Evolutionary conservation across 2,329 filamentous ascomycete genomes (phyloP).

Genomic region (Leptographium procerum): DNA sequence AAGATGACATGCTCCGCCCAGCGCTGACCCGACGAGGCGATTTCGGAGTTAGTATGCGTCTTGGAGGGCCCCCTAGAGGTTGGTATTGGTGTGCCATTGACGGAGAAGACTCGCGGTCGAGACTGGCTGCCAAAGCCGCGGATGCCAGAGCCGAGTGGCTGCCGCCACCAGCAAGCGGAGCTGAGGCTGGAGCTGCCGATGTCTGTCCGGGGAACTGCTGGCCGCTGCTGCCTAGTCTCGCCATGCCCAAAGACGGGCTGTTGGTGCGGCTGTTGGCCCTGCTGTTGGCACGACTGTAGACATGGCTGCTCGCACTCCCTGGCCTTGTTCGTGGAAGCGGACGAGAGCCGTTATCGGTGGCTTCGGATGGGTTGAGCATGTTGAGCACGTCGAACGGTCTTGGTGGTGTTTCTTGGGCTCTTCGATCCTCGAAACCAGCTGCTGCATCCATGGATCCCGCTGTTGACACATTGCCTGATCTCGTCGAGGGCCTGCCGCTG

Average conservation of each 20-base stretch:
- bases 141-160: not conserved
- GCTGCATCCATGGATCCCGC: not conserved
- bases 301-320: conserved; percentile 4
- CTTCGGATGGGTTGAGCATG: conserved; percentile 31
- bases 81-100: not conserved
- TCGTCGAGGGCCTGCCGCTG: not conserved
- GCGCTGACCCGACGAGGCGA: conserved; percentile 45
- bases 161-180: not conserved
- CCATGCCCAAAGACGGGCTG: not conserved
- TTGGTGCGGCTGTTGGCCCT: not conserved
- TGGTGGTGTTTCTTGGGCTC: conserved; percentile 17
- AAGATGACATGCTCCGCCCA: conserved; percentile 15
- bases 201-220: not conserved
- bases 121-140: not conserved
- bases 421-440: conserved; percentile 7
- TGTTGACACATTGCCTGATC: not conserved
- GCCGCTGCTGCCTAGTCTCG: not conserved
- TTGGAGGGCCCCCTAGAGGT: conserved; percentile 16
- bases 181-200: not conserved
- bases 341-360: not conserved
- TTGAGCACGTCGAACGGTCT: conserved; percentile 30
- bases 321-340: conserved; percentile 11
- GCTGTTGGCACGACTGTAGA: conserved; percentile 13
- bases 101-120: not conserved
- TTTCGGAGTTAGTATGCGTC: conserved; percentile 43